A percentile compares a stretch with the other conserved stretches of the same genome.
Evolutionary conservation across 2,329 filamentous ascomycete genomes (phyloP).

Genomic region (Sarocladium oryzae): DNA sequence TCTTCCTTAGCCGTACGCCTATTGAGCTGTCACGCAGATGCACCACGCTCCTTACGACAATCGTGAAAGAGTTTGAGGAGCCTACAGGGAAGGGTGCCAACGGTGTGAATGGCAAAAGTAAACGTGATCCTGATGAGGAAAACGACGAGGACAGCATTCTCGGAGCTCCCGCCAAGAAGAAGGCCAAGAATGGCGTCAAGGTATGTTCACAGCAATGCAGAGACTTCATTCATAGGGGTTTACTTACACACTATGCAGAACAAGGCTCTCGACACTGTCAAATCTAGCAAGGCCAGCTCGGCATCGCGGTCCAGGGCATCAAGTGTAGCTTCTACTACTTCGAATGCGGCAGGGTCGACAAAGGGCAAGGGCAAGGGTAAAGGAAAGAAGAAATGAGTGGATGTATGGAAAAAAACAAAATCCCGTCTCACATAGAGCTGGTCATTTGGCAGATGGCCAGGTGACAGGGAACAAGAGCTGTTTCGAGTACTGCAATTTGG

Average conservation of each 20-base stretch:
- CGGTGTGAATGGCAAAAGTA: constrained; percentile 60
- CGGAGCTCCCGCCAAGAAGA: constrained; percentile 79
- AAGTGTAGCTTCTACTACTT: constrained; percentile 74
- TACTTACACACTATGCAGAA: constrained; percentile 51
- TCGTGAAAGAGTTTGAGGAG: constrained; percentile 90
- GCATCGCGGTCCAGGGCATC: constrained; percentile 75
- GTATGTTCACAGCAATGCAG: constrained; percentile 38
- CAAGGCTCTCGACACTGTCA: constrained; percentile 86
- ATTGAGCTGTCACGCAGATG: constrained; percentile 89
- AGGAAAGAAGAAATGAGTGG: constrained; percentile 24
- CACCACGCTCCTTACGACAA: constrained; percentile 87
- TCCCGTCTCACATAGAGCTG: too few relatives aligned
- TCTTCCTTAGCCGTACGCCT: constrained; percentile 91
- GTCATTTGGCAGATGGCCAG: too few relatives aligned
- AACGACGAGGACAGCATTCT: constrained; percentile 78
- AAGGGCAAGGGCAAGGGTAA: constrained; percentile 52
- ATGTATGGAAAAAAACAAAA: too few relatives aligned
- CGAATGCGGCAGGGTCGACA: constrained; percentile 25
- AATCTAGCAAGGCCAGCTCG: constrained; percentile 72
- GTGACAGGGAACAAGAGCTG: too few relatives aligned
- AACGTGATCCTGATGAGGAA: constrained; percentile 72
- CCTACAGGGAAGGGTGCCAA: constrained; percentile 46
- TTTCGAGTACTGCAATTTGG: not conserved
- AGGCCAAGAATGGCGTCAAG: constrained; percentile 82
- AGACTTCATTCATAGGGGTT: constrained; percentile 3